Evolutionary conservation across 371 early-diverging fungal genomes (phyloP).

Genomic region (Circinella minor): DNA sequence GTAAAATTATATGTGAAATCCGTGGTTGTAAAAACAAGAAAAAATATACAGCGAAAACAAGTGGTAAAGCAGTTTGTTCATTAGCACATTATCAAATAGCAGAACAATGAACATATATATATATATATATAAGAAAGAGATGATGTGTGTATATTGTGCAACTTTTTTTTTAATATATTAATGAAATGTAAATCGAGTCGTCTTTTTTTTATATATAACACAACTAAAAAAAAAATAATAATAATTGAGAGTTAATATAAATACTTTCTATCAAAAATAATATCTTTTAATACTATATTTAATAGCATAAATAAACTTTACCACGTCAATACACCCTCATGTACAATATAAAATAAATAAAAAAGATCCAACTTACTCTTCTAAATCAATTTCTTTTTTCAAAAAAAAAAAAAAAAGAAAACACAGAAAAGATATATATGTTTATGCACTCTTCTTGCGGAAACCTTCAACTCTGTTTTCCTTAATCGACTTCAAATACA

Average conservation of each 20-base stretch:
- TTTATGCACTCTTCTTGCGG: slow-evolving; percentile 37
- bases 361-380: background rate
- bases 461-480: slow-evolving; percentile 56
- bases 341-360: too few species aligned
- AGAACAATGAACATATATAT: slow-evolving; percentile 17
- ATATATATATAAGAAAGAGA: background rate
- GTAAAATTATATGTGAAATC: slow-evolving; percentile 25
- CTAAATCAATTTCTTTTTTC: slow-evolving; percentile 6
- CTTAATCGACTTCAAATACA: slow-evolving; percentile 49
- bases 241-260: too few species aligned
- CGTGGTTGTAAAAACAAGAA: slow-evolving; percentile 38
- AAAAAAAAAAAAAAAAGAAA: slow-evolving; percentile 3
- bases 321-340: too few species aligned
- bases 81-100: slow-evolving; percentile 47
- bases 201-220: too few species aligned
- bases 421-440: too few species aligned
- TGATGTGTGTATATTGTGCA: background rate
- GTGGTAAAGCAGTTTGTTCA: slow-evolving; percentile 47
- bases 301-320: too few species aligned
- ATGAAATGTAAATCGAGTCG: too few species aligned
- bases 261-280: too few species aligned
- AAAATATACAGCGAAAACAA: slow-evolving; percentile 44
- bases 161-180: background rate
- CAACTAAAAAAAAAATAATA: too few species aligned
- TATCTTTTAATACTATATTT: too few species aligned